These are phyloP conservation scores for Xylariaceae sp. DNA, from an alignment of 2,329 filamentous ascomycete genomes.

Conservation along the genomic window DNA sequence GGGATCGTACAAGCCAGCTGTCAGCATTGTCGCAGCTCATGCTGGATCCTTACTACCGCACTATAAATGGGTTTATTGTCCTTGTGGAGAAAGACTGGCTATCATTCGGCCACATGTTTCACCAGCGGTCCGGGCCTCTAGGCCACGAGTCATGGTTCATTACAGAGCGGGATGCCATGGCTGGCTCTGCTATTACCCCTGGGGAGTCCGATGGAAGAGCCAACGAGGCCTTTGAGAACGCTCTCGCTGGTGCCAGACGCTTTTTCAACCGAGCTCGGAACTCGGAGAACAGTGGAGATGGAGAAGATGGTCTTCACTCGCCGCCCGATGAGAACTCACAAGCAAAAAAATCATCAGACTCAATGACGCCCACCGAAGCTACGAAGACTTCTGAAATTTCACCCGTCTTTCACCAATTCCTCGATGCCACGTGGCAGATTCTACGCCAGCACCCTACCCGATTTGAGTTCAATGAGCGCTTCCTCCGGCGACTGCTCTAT, in stretches of 20 bases:
- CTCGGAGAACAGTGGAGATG: slow-evolving; percentile 56
- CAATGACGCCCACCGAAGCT: slow-evolving; percentile 54
- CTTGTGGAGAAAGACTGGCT: slow-evolving; percentile 97
- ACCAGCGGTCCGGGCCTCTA: slow-evolving; percentile 81
- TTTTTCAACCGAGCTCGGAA: slow-evolving; percentile 83
- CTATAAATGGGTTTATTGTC: slow-evolving; percentile 89
- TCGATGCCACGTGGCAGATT: slow-evolving; percentile 90
- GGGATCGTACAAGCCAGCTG: slow-evolving; percentile 94
- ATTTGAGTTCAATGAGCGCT: slow-evolving; percentile 96
- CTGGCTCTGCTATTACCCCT: slow-evolving; percentile 57
- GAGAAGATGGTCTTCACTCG: slow-evolving; percentile 25
- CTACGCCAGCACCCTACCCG: slow-evolving; percentile 78
- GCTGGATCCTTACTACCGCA: slow-evolving; percentile 92
- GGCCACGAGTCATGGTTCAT: slow-evolving; percentile 93
- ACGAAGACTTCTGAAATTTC: slow-evolving; percentile 88
- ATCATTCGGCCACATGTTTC: slow-evolving; percentile 97
- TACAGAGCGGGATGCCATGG: slow-evolving; percentile 76
- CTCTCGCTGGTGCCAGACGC: slow-evolving; percentile 76
- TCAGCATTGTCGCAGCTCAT: slow-evolving; percentile 89
- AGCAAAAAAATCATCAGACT: slow-evolving; percentile 30
- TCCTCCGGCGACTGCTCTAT: slow-evolving; percentile 82
- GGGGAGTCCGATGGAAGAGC: slow-evolving; percentile 58
- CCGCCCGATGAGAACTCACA: slow-evolving; percentile 29
- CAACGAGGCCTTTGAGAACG: slow-evolving; percentile 78
- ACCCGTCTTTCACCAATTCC: slow-evolving; percentile 95